Evolutionary conservation across 2,329 filamentous ascomycete species (phyloP), one percentile per base, ranked within the genome.

Genomic region (Chaetothyriales sp.): DNA sequence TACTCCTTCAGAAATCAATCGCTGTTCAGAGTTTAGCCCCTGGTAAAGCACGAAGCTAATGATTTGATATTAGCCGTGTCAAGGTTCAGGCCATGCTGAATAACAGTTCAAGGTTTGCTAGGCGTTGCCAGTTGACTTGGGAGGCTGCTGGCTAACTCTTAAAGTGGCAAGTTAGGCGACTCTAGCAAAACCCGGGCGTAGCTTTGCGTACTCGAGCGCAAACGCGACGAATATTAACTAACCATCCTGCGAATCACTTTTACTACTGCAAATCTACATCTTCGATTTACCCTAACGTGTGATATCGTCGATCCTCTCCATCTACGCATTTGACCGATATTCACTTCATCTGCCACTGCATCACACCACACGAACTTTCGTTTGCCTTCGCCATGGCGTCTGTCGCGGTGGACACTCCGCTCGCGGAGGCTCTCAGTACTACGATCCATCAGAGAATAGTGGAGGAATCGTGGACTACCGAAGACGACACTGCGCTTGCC

Each of bases 391-490:
- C 10, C 29, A 61, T 61, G 59, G 54, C 59, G 50, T 53, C 54
- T 10, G 58, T 60, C 37, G 73, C 78, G 51, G 77, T 85, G 59
- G 84, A 85, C 62, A 88, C 89, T 66, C 86, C 88, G 47, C 75
- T 97, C 65, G 89, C 89, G 59, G 80, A 89, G 61, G 85, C 88
- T 58, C 80, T 98, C 51, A 88, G 85, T 66, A 75, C 76, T 61
- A 83, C 83, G 44, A 89, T 97, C 57, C 86, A 92, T 69, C 85
- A 87, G 29, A 97, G 97, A 73, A 76, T 98, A 53, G 80, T 88
- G 54, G 90, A 98, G 70, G 83, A 89, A 60, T 90, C 89, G 63
- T 97, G 92, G 90, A 89, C 82, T 56, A 82, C 85, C 28, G 85
- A 83, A 56, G 80, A 81, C 63, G 88, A 90, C 67, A 83, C 83